Evolutionary conservation across 805 yeast species (phyloP).

Genomic region (Huiozyma naganishii): DNA sequence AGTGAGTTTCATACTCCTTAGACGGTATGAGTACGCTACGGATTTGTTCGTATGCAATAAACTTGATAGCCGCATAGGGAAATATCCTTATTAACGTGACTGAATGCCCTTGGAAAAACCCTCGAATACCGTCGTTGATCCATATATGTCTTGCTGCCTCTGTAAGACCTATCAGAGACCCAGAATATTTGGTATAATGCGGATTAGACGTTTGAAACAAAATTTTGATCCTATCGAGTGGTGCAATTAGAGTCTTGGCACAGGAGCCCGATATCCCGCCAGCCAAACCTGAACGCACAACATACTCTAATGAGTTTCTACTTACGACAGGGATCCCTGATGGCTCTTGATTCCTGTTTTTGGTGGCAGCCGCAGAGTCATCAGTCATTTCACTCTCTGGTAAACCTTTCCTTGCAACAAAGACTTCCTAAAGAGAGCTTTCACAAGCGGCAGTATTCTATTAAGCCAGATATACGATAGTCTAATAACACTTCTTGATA

Average conservation of each 20-base stretch:
- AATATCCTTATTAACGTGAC: slow-evolving; percentile 85
- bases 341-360: too few relatives aligned
- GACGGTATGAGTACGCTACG: slow-evolving; percentile 69
- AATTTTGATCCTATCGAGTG: slow-evolving; percentile 88
- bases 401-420: too few relatives aligned
- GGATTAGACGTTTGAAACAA: slow-evolving; percentile 93
- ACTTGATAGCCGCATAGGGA: slow-evolving; percentile 95
- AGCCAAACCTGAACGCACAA: slow-evolving; percentile 75
- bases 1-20: slow-evolving; percentile 64
- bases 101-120: slow-evolving; percentile 91
- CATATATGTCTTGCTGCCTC: slow-evolving; percentile 63
- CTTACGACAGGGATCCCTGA: slow-evolving; percentile 25
- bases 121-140: slow-evolving; percentile 57
- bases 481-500: too few relatives aligned
- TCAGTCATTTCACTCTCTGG: too few relatives aligned
- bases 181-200: slow-evolving; percentile 68
- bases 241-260: slow-evolving; percentile 94
- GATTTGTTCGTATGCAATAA: slow-evolving; percentile 91
- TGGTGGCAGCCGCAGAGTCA: too few relatives aligned
- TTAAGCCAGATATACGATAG: too few relatives aligned
- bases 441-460: too few relatives aligned
- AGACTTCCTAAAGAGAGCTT: too few relatives aligned
- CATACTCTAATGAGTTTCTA: slow-evolving; percentile 67
- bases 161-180: slow-evolving; percentile 66
- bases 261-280: slow-evolving; percentile 95